phyloP scores from a whole-genome alignment of 176 grass and related monocot species.

The Hyparrhenia diplandra region DNA sequence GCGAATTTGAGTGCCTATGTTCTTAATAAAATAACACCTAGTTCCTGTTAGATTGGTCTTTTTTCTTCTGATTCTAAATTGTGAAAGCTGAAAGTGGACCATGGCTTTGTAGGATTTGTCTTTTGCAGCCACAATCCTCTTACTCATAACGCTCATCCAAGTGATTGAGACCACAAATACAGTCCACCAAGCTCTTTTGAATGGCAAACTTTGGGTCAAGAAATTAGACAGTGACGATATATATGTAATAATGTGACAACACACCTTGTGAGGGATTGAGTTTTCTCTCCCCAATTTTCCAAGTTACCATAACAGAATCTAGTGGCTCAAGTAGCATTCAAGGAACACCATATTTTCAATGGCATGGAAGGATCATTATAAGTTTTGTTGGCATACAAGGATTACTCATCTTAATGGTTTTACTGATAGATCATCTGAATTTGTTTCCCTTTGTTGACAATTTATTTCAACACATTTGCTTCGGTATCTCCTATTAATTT shows the following conservation, averaged over 20 bases:
- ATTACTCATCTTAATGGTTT: neutral
- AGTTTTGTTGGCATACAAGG: neutral
- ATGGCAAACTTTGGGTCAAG: neutral
- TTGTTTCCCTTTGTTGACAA: neutral
- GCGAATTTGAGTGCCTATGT: neutral
- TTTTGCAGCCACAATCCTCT: neutral
- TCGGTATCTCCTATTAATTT: neutral
- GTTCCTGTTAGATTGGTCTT: neutral
- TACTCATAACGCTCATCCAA: neutral
- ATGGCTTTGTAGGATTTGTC: neutral
- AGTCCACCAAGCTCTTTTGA: neutral
- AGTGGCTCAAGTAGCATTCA: neutral
- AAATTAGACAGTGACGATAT: neutral
- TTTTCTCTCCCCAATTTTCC: neutral
- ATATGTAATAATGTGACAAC: neutral
- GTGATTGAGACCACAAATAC: neutral
- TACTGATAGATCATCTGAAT: neutral
- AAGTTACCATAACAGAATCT: neutral
- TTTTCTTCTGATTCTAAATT: neutral
- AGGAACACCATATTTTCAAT: neutral
- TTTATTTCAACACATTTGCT: neutral
- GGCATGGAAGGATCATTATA: neutral
- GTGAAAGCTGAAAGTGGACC: neutral
- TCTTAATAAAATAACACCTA: neutral
- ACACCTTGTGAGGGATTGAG: neutral